Percentiles rank a stretch among this genome's conserved stretches.
Evolutionary conservation across 139 green algal genomes (phyloP).

Genomic region (Chlamydomonas sp.): DNA sequence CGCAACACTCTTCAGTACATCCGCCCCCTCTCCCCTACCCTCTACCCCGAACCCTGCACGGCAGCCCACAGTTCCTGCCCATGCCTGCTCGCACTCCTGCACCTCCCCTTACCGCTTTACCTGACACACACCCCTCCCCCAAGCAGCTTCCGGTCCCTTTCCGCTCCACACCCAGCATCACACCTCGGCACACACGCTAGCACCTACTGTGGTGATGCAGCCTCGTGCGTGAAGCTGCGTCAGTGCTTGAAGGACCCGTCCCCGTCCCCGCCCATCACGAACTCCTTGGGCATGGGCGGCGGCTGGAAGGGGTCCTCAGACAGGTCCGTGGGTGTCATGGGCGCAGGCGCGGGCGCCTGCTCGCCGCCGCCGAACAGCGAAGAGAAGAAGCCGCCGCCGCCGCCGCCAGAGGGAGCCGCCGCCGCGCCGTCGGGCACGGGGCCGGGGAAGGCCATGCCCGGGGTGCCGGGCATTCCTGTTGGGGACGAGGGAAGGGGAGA

Average conservation of each 20-base stretch:
- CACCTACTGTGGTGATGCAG: too few relatives aligned
- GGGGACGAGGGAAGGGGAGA: background rate
- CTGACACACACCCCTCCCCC: too few relatives aligned
- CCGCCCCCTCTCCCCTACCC: too few relatives aligned
- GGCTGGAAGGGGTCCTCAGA: constrained; percentile 65
- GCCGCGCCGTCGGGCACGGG: background rate
- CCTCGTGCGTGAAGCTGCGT: background rate
- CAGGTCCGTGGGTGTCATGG: constrained; percentile 33
- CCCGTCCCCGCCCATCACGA: constrained; percentile 14
- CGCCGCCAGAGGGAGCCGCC: background rate
- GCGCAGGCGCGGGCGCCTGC: background rate
- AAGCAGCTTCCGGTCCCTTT: too few relatives aligned
- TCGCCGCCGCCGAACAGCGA: constrained; percentile 16
- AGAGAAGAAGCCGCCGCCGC: constrained; percentile 15
- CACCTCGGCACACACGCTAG: too few relatives aligned
- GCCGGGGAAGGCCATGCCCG: constrained; percentile 11
- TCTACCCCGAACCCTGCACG: too few relatives aligned
- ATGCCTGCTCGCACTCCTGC: too few relatives aligned
- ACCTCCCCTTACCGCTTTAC: too few relatives aligned
- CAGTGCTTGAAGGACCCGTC: constrained; percentile 28
- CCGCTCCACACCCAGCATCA: too few relatives aligned
- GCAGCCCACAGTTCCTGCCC: too few relatives aligned
- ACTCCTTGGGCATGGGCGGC: constrained; percentile 67
- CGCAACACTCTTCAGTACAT: too few relatives aligned
- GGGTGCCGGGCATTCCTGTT: constrained; percentile 31